phyloP scores from a whole-genome alignment of 352 stramenopile species.

The Phytophthora fragariae region DNA sequence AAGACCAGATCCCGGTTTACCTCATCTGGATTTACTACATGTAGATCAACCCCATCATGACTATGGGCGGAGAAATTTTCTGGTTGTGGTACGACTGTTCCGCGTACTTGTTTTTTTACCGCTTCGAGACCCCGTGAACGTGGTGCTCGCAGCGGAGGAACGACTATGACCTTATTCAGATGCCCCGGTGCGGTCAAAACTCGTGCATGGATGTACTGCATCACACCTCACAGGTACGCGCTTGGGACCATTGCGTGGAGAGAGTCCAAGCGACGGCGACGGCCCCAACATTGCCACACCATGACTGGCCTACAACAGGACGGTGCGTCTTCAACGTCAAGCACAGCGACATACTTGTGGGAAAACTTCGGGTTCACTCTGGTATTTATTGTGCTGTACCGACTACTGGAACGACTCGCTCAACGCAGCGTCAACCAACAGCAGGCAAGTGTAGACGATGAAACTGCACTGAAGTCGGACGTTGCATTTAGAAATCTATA shows the following conservation, averaged over 20 bases:
- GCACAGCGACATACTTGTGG: slow-evolving; percentile 31
- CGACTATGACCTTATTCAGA: neutral
- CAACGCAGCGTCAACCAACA: slow-evolving; percentile 47
- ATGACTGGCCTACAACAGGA: slow-evolving; percentile 11
- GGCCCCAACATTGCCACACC: slow-evolving; percentile 38
- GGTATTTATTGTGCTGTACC: slow-evolving; percentile 38
- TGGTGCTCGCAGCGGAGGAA: slow-evolving; percentile 13
- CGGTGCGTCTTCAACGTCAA: slow-evolving; percentile 50
- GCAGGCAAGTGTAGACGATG: slow-evolving; percentile 14
- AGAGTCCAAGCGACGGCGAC: slow-evolving; percentile 30
- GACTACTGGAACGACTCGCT: slow-evolving; percentile 27
- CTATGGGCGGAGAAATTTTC: slow-evolving; percentile 17
- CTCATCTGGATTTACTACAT: neutral
- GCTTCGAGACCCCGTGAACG: slow-evolving; percentile 31
- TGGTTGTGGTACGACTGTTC: slow-evolving; percentile 32
- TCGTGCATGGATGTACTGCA: slow-evolving; percentile 29
- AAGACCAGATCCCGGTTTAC: slow-evolving; percentile 38
- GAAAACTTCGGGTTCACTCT: slow-evolving; percentile 38
- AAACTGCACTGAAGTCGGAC: neutral
- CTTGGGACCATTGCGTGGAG: slow-evolving; percentile 22
- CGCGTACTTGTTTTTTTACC: slow-evolving; percentile 29
- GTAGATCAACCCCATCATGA: slow-evolving; percentile 12
- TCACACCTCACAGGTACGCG: slow-evolving; percentile 29
- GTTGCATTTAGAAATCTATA: neutral
- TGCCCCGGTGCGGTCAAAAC: slow-evolving; percentile 15